These are phyloP conservation scores for Globisporangium parvum DNA, from an alignment of 352 stramenopile genomes.

Conservation along the genomic window DNA sequence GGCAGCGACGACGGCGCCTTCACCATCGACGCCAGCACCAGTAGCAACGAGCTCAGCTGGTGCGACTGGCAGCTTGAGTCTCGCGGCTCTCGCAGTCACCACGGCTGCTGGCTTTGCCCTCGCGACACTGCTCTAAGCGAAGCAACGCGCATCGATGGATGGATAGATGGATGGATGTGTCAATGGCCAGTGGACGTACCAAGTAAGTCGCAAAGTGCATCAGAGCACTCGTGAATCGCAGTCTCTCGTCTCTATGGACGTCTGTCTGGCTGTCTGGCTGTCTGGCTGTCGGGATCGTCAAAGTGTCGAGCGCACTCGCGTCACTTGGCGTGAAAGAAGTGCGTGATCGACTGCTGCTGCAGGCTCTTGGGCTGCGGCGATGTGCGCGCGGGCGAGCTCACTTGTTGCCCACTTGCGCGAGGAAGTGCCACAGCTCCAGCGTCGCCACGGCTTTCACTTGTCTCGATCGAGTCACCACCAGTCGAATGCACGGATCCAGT, in stretches of 20 bases:
- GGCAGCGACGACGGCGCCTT: background rate
- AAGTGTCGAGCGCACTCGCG: too few relatives aligned
- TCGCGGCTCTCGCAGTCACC: background rate
- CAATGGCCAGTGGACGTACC: too few relatives aligned
- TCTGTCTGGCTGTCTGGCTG: too few relatives aligned
- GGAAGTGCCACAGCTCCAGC: too few relatives aligned
- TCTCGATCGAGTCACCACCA: too few relatives aligned
- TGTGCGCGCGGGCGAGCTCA: background rate
- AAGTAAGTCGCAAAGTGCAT: too few relatives aligned
- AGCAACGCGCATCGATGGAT: background rate
- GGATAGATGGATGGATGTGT: background rate
- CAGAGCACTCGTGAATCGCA: too few relatives aligned
- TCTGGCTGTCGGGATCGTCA: too few relatives aligned
- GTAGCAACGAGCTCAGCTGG: background rate
- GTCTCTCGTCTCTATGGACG: too few relatives aligned
- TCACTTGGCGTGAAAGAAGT: constrained; percentile 10
- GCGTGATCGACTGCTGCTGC: constrained; percentile 9
- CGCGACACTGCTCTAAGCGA: background rate
- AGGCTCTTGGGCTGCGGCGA: constrained; percentile 1
- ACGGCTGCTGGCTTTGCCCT: background rate
- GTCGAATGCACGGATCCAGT: too few relatives aligned
- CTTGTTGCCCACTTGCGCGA: background rate
- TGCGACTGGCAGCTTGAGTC: background rate
- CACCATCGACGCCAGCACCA: constrained; percentile 1
- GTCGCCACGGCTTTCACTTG: too few relatives aligned